Percentiles rank a stretch among this genome's conserved stretches.
These are phyloP conservation scores for Corynespora cassiicola DNA, from an alignment of 2,329 filamentous ascomycete species.

Conservation along the genomic window DNA sequence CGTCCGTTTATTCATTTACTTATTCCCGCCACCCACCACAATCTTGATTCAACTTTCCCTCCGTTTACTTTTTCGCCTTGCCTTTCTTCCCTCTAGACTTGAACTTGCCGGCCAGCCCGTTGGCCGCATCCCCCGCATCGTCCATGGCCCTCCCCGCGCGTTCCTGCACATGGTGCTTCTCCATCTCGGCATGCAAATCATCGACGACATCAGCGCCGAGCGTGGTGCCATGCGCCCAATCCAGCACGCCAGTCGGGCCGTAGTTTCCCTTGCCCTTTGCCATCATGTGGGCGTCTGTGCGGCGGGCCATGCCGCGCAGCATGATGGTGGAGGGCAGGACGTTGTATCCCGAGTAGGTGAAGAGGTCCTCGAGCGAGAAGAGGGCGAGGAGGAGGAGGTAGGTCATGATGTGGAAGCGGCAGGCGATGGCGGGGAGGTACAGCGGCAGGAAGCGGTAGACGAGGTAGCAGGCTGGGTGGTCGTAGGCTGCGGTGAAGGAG, in stretches of 20 bases:
- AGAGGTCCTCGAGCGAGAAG: conserved; percentile 70
- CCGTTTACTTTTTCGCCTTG: conserved; percentile 29
- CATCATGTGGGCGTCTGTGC: conserved; percentile 66
- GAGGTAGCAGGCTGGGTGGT: conserved; percentile 71
- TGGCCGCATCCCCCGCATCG: conserved; percentile 36
- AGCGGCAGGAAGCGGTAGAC: conserved; percentile 69
- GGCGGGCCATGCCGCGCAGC: conserved; percentile 62
- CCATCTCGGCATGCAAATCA: conserved; percentile 62
- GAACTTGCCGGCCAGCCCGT: conserved; percentile 34
- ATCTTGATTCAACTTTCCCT: neutral
- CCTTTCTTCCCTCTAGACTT: conserved; percentile 36
- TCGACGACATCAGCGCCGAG: conserved; percentile 64
- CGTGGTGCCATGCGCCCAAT: conserved; percentile 44
- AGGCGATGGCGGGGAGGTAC: conserved; percentile 68
- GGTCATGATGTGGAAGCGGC: conserved; percentile 75
- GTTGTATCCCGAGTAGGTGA: conserved; percentile 73
- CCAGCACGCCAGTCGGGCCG: conserved; percentile 66
- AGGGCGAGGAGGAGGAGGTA: conserved; percentile 71
- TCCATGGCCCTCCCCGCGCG: conserved; percentile 45
- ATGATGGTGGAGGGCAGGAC: conserved; percentile 65
- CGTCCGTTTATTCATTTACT: too few species aligned
- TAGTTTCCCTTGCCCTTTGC: conserved; percentile 65
- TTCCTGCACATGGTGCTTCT: conserved; percentile 60
- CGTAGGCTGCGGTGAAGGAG: conserved; percentile 69
- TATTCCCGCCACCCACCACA: neutral